A percentile compares a stretch with the other conserved stretches of the same genome.
These are phyloP conservation scores for Cephalotrichum gorgonifer DNA, from an alignment of 2,329 filamentous ascomycete genomes.

Conservation along the genomic window DNA sequence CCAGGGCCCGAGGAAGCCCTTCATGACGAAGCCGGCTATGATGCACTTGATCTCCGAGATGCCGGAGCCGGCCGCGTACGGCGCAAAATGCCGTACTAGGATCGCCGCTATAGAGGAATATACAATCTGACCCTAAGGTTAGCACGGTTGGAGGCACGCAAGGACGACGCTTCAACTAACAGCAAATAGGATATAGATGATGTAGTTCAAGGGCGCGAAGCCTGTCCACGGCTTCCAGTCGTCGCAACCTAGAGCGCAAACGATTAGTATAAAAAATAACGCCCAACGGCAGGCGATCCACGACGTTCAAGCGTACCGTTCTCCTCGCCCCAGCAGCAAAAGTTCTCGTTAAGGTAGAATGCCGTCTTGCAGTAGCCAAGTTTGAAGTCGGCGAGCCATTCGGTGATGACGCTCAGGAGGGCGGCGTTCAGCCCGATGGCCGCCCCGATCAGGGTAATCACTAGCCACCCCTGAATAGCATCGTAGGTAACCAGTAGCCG, in stretches of 20 bases:
- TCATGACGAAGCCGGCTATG: constrained; percentile 98
- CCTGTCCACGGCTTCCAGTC: constrained; percentile 88
- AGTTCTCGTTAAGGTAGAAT: constrained; percentile 94
- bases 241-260: constrained; percentile 52
- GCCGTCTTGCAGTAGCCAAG: constrained; percentile 89
- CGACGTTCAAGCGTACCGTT: constrained; percentile 53
- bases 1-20: constrained; percentile 87
- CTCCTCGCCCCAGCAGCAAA: constrained; percentile 96
- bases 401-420: constrained; percentile 87
- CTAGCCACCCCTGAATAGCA: constrained; percentile 95
- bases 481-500: constrained; percentile 82
- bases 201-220: constrained; percentile 69
- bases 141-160: background rate
- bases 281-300: background rate
- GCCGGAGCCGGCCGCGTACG: constrained; percentile 90
- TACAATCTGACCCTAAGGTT: constrained; percentile 40
- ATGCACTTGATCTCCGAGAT: constrained; percentile 99
- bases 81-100: constrained; percentile 83
- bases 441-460: constrained; percentile 86
- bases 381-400: constrained; percentile 95
- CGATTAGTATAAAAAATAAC: background rate
- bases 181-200: constrained; percentile 79
- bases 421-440: constrained; percentile 90
- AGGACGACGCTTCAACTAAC: constrained; percentile 31
- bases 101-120: constrained; percentile 77